Evolutionary conservation across 768 basidiomycete species (phyloP).

Genomic region (Lactifluus piperatus): DNA sequence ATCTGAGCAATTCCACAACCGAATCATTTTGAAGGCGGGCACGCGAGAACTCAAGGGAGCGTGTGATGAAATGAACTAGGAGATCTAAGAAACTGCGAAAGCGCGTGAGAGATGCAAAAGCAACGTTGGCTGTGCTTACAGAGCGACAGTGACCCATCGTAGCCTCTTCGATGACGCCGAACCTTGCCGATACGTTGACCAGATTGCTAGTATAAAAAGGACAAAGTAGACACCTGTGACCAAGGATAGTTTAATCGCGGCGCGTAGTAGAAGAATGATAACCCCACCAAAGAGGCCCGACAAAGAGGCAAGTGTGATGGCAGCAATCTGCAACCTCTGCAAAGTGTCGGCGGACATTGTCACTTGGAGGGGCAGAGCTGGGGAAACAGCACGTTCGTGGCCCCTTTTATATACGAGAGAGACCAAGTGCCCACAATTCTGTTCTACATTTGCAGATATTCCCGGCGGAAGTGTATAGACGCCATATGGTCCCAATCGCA

Average conservation of each 20-base stretch:
- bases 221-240: constrained; percentile 21
- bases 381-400: neutral
- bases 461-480: neutral
- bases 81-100: constrained; percentile 20
- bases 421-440: no score
- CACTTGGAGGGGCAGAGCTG: neutral
- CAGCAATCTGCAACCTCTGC: constrained; percentile 16
- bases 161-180: constrained; percentile 12
- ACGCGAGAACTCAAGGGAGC: constrained; percentile 20
- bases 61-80: constrained; percentile 20
- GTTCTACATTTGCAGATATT: neutral
- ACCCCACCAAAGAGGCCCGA: constrained; percentile 19
- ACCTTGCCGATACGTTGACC: constrained; percentile 17
- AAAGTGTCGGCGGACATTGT: constrained; percentile 8
- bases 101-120: constrained; percentile 21
- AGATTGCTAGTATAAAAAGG: constrained; percentile 21
- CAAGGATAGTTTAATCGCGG: neutral
- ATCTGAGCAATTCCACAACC: constrained; percentile 15
- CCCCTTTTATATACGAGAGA: neutral
- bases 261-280: neutral
- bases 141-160: constrained; percentile 17
- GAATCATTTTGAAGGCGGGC: constrained; percentile 16
- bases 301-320: constrained; percentile 14
- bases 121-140: constrained; percentile 13
- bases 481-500: no score